A percentile compares a stretch with the other conserved stretches of the same genome.
These are phyloP conservation scores for Hypoxylon intermedium DNA, from an alignment of 495 filamentous ascomycete species.

Conservation along the genomic window DNA sequence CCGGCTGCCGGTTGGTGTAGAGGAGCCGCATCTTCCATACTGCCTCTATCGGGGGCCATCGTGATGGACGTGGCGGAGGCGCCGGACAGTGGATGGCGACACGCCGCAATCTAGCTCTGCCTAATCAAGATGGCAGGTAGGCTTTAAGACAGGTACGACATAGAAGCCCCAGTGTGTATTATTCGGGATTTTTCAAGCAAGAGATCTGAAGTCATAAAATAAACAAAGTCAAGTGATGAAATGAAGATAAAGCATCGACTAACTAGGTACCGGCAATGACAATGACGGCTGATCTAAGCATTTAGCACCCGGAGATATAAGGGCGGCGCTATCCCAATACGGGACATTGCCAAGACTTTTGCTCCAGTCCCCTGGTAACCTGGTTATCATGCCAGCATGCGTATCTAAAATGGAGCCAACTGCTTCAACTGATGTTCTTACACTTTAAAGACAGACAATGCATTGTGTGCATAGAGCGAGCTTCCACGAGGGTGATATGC, in stretches of 20 bases:
- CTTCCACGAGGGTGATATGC: too few species aligned
- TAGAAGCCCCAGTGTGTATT: neutral
- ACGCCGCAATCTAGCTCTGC: neutral
- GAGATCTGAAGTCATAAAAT: conserved; percentile 3
- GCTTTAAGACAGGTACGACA: neutral
- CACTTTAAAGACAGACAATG: too few species aligned
- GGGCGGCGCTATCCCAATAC: conserved; percentile 10
- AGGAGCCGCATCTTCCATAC: conserved; percentile 15
- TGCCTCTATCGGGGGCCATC: conserved; percentile 41
- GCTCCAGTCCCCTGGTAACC: conserved; percentile 12
- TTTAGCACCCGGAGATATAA: conserved; percentile 33
- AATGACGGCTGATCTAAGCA: conserved; percentile 25
- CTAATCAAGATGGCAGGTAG: too few species aligned
- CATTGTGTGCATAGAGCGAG: too few species aligned
- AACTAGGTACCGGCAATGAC: conserved; percentile 1
- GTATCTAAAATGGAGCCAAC: too few species aligned
- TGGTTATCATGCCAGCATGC: too few species aligned
- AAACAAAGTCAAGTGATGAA: conserved; percentile 22
- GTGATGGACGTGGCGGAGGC: neutral
- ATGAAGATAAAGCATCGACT: conserved; percentile 8
- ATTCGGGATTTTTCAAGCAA: conserved; percentile 3
- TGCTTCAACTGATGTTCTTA: too few species aligned
- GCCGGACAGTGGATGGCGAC: neutral
- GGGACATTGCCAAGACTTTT: conserved; percentile 10
- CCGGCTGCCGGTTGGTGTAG: conserved; percentile 19